Base-by-base conservation (phyloP, 768 basidiomycete genomes). In the Boletellus sp. region DNA sequence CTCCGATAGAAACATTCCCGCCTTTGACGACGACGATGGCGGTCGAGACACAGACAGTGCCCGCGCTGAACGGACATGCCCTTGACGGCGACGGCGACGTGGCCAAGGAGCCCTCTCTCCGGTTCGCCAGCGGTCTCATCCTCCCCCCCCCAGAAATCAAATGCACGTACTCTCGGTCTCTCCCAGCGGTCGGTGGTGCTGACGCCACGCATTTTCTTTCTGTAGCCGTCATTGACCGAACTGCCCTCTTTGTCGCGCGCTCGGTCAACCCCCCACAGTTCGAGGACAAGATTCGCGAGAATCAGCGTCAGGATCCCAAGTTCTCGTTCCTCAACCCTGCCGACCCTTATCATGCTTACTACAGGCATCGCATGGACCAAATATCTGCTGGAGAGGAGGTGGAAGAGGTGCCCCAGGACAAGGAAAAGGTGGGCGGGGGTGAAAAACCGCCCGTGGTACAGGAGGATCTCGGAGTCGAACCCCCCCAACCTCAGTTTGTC, bases 331-430 rank as follows among this genome's bases (percentile, higher is more conserved):
- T 99, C 69, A 95, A 95, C 74, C 86, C 91, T 54, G 82, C 83
- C 42, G 96, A 99, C 77, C 92, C 96, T 57, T 99, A 96, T 74
- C 92, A 98, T 84, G 90, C 90, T 53, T 98, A 99, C 73, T 99
- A 99, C 67, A 84, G 90, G 65, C 83, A 94, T 75, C 84, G 88
- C 64, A 82, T 95, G 73, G 90, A 93, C 42, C 84, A 83, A 65
- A 81, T 93, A 54, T 72, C 80, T 45, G 81, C 81, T 7, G 93
- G 92, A 17, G 87, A 90, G 62, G 63, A 80, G 9, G 74, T 80
- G 13, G 90, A 90, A 34, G 89, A 87, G 26, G 60, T 63, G 2
- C 55, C 74, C 0, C 68, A 71, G 23, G 73, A 74, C 23, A 81
- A 78, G 60, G 74, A 63, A 28, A 74, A 77, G 44, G 65, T 51